Evolutionary conservation across 345 rosid species (phyloP).

Genomic region (Gossypium longicalyx): DNA sequence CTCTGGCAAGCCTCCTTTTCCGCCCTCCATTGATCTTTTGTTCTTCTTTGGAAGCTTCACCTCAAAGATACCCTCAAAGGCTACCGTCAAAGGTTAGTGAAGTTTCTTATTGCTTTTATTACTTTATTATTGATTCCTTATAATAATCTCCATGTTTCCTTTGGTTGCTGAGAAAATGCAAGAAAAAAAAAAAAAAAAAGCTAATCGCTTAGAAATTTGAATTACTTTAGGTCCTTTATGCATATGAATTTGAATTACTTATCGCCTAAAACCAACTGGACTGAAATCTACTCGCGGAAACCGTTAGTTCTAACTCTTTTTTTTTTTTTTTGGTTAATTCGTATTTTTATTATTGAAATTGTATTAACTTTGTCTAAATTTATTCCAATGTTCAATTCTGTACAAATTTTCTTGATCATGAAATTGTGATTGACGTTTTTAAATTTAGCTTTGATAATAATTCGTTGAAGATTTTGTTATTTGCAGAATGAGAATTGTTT

Average conservation of each 20-base stretch:
- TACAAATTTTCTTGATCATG: not conserved
- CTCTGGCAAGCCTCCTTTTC: no score
- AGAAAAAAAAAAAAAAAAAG: no score
- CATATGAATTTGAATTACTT: not conserved
- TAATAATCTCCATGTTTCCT: no score
- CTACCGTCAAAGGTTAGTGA: no score
- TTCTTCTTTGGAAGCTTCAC: no score
- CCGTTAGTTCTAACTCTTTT: not conserved
- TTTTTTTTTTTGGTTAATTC: not conserved
- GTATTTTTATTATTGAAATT: not conserved
- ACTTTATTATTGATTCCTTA: no score
- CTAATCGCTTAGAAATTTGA: not conserved
- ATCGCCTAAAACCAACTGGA: not conserved
- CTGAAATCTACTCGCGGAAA: not conserved
- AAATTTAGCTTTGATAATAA: not conserved
- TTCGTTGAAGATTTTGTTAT: not conserved
- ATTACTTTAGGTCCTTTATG: not conserved
- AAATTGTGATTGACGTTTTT: not conserved
- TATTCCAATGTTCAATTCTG: not conserved
- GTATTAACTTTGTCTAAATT: not conserved
- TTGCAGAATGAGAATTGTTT: slow-evolving; percentile 16
- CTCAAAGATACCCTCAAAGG: no score
- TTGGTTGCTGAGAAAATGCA: no score
- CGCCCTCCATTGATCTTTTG: no score
- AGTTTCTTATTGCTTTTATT: no score